Conservation (phyloP, 1,139 yeast species). For the Hyphopichia fennica region DNA sequence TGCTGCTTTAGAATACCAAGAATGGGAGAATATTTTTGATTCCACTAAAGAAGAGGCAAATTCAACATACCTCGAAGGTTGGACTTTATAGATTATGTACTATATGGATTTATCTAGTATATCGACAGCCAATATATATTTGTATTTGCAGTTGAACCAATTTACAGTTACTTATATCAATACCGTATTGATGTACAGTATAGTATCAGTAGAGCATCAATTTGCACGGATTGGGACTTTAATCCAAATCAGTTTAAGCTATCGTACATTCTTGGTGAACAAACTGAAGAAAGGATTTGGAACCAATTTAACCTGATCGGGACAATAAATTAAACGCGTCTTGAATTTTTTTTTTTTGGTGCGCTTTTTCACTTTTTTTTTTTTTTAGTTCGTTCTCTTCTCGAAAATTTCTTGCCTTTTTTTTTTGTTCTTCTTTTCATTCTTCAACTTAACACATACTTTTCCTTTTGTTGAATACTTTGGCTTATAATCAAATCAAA, state of each 20-base stretch:
- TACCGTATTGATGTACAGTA: too few relatives aligned
- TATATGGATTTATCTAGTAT: not conserved
- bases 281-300: too few relatives aligned
- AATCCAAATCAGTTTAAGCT: too few relatives aligned
- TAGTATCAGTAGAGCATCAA: too few relatives aligned
- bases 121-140: not conserved
- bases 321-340: constrained; percentile 37
- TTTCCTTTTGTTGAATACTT: too few relatives aligned
- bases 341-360: constrained; percentile 3
- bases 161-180: too few relatives aligned
- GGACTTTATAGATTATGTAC: constrained; percentile 19
- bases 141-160: too few relatives aligned
- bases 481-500: too few relatives aligned
- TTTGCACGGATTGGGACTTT: too few relatives aligned
- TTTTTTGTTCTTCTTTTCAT: not conserved
- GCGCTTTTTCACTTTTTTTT: constrained; percentile 3
- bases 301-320: constrained; percentile 23
- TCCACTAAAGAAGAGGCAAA: constrained; percentile 8
- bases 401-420: not conserved
- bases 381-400: constrained; percentile 5
- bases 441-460: not conserved
- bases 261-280: too few relatives aligned
- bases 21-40: constrained; percentile 43
- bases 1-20: constrained; percentile 81
- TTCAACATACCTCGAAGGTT: constrained; percentile 24